These are phyloP conservation scores for Chamaecrista fasciculata DNA, from an alignment of 306 rosid species.

Conservation along the genomic window DNA sequence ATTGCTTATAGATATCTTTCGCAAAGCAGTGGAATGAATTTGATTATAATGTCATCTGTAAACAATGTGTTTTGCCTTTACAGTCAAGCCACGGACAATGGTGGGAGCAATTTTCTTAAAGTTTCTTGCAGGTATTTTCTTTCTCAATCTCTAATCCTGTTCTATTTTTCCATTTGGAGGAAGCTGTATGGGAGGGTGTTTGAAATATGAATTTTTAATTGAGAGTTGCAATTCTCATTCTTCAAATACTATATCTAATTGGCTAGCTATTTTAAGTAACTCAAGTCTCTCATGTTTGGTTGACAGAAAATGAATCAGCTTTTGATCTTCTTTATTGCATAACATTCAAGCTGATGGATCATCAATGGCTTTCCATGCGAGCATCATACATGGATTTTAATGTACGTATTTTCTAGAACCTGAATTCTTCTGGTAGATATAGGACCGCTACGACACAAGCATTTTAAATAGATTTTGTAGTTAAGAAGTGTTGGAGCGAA, in stretches of 20 bases:
- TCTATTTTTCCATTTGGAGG: slow-evolving; percentile 1
- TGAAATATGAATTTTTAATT: not conserved
- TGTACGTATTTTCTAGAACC: slow-evolving; percentile 57
- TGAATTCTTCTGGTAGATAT: not conserved
- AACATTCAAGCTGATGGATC: slow-evolving; percentile 98
- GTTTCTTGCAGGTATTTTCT: slow-evolving; percentile 91
- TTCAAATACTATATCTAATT: not conserved
- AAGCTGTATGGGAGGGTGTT: not conserved
- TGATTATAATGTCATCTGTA: slow-evolving; percentile 30
- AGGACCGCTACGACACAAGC: not conserved
- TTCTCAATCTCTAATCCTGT: slow-evolving; percentile 17
- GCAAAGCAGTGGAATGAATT: slow-evolving; percentile 23
- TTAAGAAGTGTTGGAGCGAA: not conserved
- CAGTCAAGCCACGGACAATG: slow-evolving; percentile 90
- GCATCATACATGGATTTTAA: slow-evolving; percentile 99
- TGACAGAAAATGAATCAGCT: slow-evolving; percentile 80
- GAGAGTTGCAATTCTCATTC: slow-evolving; percentile 14
- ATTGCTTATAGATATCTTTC: slow-evolving; percentile 11
- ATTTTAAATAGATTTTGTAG: not conserved
- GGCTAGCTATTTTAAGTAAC: slow-evolving; percentile 23
- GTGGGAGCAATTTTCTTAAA: slow-evolving; percentile 92
- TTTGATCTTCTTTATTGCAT: slow-evolving; percentile 97
- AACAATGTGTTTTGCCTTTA: slow-evolving; percentile 36
- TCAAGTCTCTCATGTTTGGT: slow-evolving; percentile 20
- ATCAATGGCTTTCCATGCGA: slow-evolving; percentile 95